Conservation (phyloP, 2,329 filamentous ascomycete species). For the Onygena corvina region DNA sequence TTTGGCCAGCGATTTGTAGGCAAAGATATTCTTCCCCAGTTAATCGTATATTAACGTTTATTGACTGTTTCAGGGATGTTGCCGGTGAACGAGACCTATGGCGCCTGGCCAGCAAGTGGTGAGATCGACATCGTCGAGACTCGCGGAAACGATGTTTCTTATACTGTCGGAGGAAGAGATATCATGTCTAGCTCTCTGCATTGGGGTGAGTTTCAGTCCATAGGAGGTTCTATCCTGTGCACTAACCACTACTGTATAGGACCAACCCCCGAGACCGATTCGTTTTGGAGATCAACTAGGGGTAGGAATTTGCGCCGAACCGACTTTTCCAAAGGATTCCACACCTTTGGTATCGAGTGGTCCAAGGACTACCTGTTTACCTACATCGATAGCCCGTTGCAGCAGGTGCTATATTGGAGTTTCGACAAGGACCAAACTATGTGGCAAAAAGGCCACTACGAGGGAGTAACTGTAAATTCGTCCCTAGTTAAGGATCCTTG, state of each 20-base stretch:
- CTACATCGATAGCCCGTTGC: slow-evolving; percentile 38
- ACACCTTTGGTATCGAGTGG: slow-evolving; percentile 46
- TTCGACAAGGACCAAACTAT: slow-evolving; percentile 22
- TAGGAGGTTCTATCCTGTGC: neutral
- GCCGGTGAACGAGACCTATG: slow-evolving; percentile 39
- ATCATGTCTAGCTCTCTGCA: slow-evolving; percentile 25
- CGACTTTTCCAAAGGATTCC: slow-evolving; percentile 27
- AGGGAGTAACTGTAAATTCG: slow-evolving; percentile 31
- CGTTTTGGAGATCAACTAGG: slow-evolving; percentile 21
- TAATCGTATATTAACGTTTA: neutral
- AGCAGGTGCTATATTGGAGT: slow-evolving; percentile 22
- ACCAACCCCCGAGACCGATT: slow-evolving; percentile 10
- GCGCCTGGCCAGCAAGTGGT: slow-evolving; percentile 41
- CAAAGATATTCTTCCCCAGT: neutral
- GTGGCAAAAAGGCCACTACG: slow-evolving; percentile 34
- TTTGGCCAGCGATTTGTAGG: slow-evolving; percentile 43
- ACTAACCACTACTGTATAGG: slow-evolving; percentile 6
- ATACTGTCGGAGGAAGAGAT: slow-evolving; percentile 34
- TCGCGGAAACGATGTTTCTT: slow-evolving; percentile 36
- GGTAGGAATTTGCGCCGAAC: slow-evolving; percentile 21
- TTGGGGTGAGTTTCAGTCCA: slow-evolving; percentile 15
- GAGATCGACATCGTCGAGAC: slow-evolving; percentile 45
- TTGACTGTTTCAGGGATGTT: slow-evolving; percentile 35
- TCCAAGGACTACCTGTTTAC: slow-evolving; percentile 42
- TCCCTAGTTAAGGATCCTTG: slow-evolving; percentile 37